Evolutionary conservation across 352 stramenopile genomes (phyloP).

Genomic region (Vaucheria bursata): DNA sequence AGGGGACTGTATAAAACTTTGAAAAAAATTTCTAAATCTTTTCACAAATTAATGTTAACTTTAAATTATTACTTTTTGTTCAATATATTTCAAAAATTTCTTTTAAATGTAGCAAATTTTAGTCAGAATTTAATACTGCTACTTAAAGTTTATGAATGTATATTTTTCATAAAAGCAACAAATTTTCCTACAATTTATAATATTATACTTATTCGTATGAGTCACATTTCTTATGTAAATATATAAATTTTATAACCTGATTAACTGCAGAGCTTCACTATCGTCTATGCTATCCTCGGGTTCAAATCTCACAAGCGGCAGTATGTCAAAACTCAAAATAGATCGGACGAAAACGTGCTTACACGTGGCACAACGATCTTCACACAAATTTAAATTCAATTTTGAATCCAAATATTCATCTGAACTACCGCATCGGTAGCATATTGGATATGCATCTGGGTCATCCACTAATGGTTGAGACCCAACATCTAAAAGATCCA

Average conservation of each 20-base stretch:
- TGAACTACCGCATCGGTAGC: constrained; percentile 80
- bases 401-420: constrained; percentile 54
- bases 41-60: no score
- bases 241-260: constrained; percentile 53
- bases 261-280: constrained; percentile 67
- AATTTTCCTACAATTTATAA: background rate
- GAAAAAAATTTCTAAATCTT: no score
- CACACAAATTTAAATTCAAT: no score
- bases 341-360: constrained; percentile 85
- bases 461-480: constrained; percentile 70
- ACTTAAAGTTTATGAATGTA: background rate
- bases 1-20: no score
- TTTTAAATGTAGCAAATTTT: background rate
- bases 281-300: constrained; percentile 62
- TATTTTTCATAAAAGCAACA: background rate
- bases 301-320: constrained; percentile 86
- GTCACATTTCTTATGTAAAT: background rate
- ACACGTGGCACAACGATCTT: constrained; percentile 81
- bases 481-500: constrained; percentile 75
- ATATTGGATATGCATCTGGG: constrained; percentile 81
- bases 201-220: background rate
- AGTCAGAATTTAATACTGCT: background rate
- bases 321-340: constrained; percentile 86
- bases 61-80: background rate
- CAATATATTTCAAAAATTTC: background rate